Conservation (phyloP, 1,284 basidiomycete species). For the Sporisorium exsertum region DNA sequence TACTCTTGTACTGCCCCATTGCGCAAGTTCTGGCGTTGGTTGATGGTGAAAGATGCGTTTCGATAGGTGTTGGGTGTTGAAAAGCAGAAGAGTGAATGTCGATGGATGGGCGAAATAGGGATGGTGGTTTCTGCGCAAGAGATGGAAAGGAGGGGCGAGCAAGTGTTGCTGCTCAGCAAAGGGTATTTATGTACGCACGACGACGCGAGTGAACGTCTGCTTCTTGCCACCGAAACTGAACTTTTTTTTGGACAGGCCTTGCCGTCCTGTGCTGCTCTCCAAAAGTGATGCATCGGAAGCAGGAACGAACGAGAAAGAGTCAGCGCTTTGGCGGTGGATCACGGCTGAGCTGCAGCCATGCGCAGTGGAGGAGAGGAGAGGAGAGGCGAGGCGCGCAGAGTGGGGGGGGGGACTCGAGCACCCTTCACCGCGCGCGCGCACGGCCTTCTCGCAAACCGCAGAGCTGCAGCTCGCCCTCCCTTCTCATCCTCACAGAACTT, state of each 20-base stretch:
- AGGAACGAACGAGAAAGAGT: too few relatives aligned
- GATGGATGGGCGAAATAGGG: not conserved
- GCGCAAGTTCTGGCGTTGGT: not conserved
- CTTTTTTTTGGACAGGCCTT: not conserved
- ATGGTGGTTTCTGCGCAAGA: not conserved
- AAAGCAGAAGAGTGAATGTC: not conserved
- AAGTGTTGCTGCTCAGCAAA: too few relatives aligned
- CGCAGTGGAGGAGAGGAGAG: not conserved
- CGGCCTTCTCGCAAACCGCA: too few relatives aligned
- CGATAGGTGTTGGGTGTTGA: not conserved
- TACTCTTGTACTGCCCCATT: slow-evolving; percentile 25
- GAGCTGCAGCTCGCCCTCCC: too few relatives aligned
- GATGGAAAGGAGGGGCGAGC: not conserved
- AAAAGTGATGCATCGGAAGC: too few relatives aligned
- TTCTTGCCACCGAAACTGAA: not conserved
- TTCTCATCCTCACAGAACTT: not conserved
- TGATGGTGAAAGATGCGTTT: not conserved
- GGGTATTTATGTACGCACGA: slow-evolving; percentile 6
- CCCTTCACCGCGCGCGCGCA: too few relatives aligned
- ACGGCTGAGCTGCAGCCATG: not conserved
- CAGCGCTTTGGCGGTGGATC: too few relatives aligned
- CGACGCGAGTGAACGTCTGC: slow-evolving; percentile 13
- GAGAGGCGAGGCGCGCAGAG: too few relatives aligned
- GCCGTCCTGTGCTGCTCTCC: too few relatives aligned
- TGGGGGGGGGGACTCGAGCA: too few relatives aligned